Evolutionary conservation across 2,329 filamentous ascomycete genomes (phyloP), one percentile per base, ranked within the genome.

Genomic region (Hymenoscyphus fructigenus): DNA sequence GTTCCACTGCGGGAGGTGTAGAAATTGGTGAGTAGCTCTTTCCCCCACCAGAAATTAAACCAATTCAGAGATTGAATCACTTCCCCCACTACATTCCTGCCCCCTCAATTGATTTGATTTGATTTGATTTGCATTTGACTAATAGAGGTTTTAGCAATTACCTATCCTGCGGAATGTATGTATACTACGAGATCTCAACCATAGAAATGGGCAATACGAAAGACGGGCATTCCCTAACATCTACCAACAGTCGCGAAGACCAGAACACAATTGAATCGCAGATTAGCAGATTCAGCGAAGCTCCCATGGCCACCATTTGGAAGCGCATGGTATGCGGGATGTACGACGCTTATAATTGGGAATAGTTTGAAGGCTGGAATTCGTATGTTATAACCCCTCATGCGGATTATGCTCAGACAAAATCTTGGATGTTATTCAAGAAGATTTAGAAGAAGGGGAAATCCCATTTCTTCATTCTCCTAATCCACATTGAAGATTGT

Each of bases 361-460:
- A 99, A 99, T 80, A 96, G 93, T 61, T 84, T 95, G 76, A 99
- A 99, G 82, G 95, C 95, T 44, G 95, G 93, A 66, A 96, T 98
- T 68, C 89, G 93, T 93, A 85, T 67, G 89, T 83, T 53, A 53
- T 56, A 32, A 36, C 7, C 29, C 34, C 4, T 15, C 34, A 14
- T 15, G 10, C 34, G 10, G 9, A 12, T 5, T 29, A 29, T 29
- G 3, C 6, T 6, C 28, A 29, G 6, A 29, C 28, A 3, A 29
- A n/a, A n/a, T n/a, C 6, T 29, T 29, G 28, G 28, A 3, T 29
- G 28, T 29, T 32, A 32, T 32, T 32, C 29, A 7, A 32, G 29
- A 32, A 32, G 29, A 32, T 6, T 32, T 3, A 32, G 9, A 5
- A 32, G 5, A 32, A 6, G 6, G 28, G 28, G 28, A 29, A 29